A percentile compares a stretch with the other conserved stretches of the same genome.
Evolutionary conservation across 306 rosid genomes (phyloP).

Genomic region (Parietaria judaica): DNA sequence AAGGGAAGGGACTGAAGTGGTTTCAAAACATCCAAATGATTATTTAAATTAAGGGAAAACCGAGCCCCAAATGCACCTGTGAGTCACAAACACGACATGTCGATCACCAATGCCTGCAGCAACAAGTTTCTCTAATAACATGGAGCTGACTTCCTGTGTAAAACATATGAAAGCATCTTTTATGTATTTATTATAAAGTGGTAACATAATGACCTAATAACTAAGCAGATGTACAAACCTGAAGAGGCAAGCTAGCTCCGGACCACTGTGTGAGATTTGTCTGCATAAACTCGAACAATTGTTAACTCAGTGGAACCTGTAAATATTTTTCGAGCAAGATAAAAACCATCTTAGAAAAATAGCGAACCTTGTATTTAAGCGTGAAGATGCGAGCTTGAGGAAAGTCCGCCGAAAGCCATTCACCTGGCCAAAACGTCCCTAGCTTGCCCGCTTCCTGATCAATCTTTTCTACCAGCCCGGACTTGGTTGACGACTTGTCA

Average conservation of each 20-base stretch:
- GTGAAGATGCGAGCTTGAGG: constrained; percentile 82
- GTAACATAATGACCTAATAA: too few relatives aligned
- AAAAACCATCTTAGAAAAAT: constrained; percentile 12
- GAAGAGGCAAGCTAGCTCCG: constrained; percentile 96
- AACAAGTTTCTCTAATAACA: constrained; percentile 83
- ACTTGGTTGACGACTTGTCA: constrained; percentile 69
- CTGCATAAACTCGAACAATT: constrained; percentile 43
- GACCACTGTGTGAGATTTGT: constrained; percentile 94
- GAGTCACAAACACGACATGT: constrained; percentile 90
- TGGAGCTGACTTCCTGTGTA: constrained; percentile 89
- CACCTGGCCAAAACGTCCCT: constrained; percentile 98
- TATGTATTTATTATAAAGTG: too few relatives aligned
- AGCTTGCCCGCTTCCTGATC: constrained; percentile 94
- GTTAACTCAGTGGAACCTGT: constrained; percentile 26
- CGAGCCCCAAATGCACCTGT: constrained; percentile 48
- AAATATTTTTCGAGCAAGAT: constrained; percentile 2
- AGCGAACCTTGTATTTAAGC: constrained; percentile 82
- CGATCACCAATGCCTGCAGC: constrained; percentile 92
- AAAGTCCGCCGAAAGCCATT: constrained; percentile 91
- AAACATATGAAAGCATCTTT: constrained; percentile 17
- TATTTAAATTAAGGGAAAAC: not conserved
- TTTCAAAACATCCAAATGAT: too few relatives aligned
- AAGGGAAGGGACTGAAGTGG: too few relatives aligned
- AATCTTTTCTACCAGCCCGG: constrained; percentile 89
- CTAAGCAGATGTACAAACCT: constrained; percentile 43